Percentiles rank a stretch among this genome's conserved stretches.
Evolutionary conservation across 371 early-diverging fungal species (phyloP).

Genomic region (Haplosporangium sp.): DNA sequence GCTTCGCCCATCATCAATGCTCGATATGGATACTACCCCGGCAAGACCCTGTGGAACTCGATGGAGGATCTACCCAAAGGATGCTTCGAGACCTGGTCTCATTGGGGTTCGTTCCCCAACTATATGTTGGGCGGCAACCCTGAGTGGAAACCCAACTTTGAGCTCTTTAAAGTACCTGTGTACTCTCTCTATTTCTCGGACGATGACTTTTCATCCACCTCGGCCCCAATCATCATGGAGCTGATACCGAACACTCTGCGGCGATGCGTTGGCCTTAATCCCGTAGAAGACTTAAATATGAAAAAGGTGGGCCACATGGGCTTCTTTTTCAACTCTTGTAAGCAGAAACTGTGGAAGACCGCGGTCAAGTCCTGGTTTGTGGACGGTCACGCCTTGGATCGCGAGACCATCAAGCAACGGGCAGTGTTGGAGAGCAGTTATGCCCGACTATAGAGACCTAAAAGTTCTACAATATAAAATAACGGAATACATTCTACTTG

Average conservation of each 20-base stretch:
- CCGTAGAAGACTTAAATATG: conserved; percentile 46
- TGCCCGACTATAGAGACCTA: conserved; percentile 28
- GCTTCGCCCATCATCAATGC: conserved; percentile 40
- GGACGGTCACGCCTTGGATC: conserved; percentile 46
- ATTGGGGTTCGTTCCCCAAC: conserved; percentile 40
- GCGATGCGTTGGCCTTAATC: conserved; percentile 34
- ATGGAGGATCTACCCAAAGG: conserved; percentile 56
- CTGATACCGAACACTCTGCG: conserved; percentile 38
- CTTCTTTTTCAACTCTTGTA: conserved; percentile 48
- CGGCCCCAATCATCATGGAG: conserved; percentile 35
- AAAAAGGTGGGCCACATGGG: conserved; percentile 56
- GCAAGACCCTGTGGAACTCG: conserved; percentile 45
- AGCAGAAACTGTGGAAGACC: conserved; percentile 49
- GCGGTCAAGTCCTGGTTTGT: conserved; percentile 43
- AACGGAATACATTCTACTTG: not conserved
- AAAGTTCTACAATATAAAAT: not conserved
- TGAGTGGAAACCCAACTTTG: conserved; percentile 54
- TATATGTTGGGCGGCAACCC: conserved; percentile 56
- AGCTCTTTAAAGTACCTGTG: conserved; percentile 38
- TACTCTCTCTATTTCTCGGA: conserved; percentile 53
- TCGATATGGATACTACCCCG: conserved; percentile 50
- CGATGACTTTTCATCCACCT: conserved; percentile 43
- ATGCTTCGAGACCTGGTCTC: conserved; percentile 43
- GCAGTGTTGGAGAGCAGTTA: conserved; percentile 29
- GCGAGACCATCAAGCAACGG: conserved; percentile 33